Evolutionary conservation across 2,329 filamentous ascomycete genomes (phyloP), one percentile per base, ranked within the genome.

Genomic region (Paraconiothyrium sp.): DNA sequence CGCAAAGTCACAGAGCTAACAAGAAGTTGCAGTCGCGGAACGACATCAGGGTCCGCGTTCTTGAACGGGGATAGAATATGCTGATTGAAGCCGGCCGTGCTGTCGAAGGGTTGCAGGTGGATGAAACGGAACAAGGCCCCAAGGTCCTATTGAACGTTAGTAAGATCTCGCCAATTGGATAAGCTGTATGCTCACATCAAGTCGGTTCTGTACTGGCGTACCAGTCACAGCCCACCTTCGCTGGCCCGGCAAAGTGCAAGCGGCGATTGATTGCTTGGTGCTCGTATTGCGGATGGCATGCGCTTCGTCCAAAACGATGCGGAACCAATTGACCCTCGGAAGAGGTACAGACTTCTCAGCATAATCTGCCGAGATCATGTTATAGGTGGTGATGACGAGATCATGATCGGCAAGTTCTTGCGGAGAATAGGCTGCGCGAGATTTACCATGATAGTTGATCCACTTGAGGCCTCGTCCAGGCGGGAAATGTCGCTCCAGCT

Each of bases 141-240:
- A 24, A 98, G 84, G 76, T 99, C 95, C 67, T 68, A 20, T 3
- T 14, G 7, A 20, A 14, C 14, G 35, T 66, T 37, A 68, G 62
- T 49, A 54, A n/a, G 22, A 47, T 30, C 13, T 1, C 8, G 1
- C 4, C 14, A 35, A 58, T 11, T 5, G 32, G 1, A 13, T 32
- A 16, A 7, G 13, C 22, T 14, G 41, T n/a, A 30, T 35, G 27
- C 55, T 54, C 56, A 68, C 66, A 32, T 93, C 72, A 2, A 98
- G 84, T 4, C 92, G 90, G 74, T 99, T 99, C 78, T 98, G 94
- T 9, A 98, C 92, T 0, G 94, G 95, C 0, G 95, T 98, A 58
- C 94, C 95, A 0, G 95, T 98, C n/a, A 98, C 92, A 2, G 94
- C 94, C 95, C 95, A 99, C 37, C 94, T 90, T 35, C 94, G 88